These are phyloP conservation scores for Hypoxylon rubiginosum DNA, from an alignment of 2,329 filamentous ascomycete species.

Conservation along the genomic window DNA sequence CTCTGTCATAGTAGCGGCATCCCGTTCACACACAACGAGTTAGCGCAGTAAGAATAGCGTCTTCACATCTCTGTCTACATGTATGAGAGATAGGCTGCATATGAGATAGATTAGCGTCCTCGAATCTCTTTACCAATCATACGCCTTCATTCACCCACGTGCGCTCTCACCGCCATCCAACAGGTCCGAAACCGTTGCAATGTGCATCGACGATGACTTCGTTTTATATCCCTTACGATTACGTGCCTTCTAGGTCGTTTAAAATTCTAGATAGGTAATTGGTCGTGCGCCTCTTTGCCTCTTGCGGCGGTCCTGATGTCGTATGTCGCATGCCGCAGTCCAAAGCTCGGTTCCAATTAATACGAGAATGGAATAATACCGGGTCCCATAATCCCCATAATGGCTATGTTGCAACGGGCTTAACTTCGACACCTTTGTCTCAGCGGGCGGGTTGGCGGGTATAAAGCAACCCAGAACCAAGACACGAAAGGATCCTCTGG, in stretches of 20 bases:
- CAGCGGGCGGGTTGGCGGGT: no score
- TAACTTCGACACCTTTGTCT: slow-evolving; percentile 16
- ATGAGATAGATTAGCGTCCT: slow-evolving; percentile 16
- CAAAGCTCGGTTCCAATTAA: slow-evolving; percentile 18
- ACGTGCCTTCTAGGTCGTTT: not conserved
- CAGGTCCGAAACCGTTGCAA: slow-evolving; percentile 24
- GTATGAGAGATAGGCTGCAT: slow-evolving; percentile 26
- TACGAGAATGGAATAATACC: slow-evolving; percentile 11
- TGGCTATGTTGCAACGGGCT: slow-evolving; percentile 24
- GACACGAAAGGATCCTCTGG: slow-evolving; percentile 2
- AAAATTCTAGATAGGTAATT: slow-evolving; percentile 6
- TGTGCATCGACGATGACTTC: slow-evolving; percentile 28
- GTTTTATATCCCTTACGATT: slow-evolving; percentile 10
- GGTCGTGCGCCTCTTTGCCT: slow-evolving; percentile 37
- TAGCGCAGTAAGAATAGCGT: slow-evolving; percentile 4
- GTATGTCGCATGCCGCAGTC: slow-evolving; percentile 6
- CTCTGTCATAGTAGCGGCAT: not conserved
- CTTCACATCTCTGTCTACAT: not conserved
- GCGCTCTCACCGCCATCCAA: slow-evolving; percentile 33
- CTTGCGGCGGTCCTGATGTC: slow-evolving; percentile 14
- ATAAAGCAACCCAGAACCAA: slow-evolving; percentile 15
- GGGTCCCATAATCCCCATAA: slow-evolving; percentile 1
- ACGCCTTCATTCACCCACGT: slow-evolving; percentile 30
- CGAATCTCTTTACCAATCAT: slow-evolving; percentile 29
- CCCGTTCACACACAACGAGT: slow-evolving; percentile 8